Evolutionary conservation across 192 early-diverging fungal species (phyloP).

Genomic region (Podila epigama): DNA sequence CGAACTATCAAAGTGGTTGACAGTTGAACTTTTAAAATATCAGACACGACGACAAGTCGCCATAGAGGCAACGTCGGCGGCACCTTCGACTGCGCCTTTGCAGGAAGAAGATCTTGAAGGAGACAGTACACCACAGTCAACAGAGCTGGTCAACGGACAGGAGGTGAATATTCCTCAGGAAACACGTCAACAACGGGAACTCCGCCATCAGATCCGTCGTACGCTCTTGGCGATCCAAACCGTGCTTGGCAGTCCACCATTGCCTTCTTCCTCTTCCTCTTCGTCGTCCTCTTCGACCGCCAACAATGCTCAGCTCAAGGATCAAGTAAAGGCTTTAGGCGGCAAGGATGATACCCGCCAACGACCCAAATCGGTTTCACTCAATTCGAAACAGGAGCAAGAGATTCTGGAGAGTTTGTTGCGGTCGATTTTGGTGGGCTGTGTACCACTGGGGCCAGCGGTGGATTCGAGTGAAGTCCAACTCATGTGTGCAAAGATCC

Average conservation of each 20-base stretch:
- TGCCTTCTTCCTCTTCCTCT: neutral
- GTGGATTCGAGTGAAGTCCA: constrained; percentile 27
- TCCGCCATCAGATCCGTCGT: constrained; percentile 27
- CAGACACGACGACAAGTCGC: constrained; percentile 9
- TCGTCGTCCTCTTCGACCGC: no score
- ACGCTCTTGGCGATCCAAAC: constrained; percentile 23
- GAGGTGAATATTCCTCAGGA: neutral
- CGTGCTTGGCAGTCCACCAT: constrained; percentile 6
- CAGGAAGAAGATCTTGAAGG: neutral
- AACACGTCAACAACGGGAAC: constrained; percentile 9
- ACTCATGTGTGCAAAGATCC: constrained; percentile 33
- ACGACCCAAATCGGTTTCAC: neutral
- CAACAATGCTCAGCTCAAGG: no score
- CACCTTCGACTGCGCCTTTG: neutral
- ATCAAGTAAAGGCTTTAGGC: no score
- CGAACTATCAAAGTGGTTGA: constrained; percentile 39
- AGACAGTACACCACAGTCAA: neutral
- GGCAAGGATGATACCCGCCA: neutral
- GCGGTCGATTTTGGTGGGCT: constrained; percentile 18
- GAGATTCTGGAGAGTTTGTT: constrained; percentile 13
- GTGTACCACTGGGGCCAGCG: constrained; percentile 9
- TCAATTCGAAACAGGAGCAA: constrained; percentile 6
- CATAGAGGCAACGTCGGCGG: neutral
- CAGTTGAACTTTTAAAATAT: constrained; percentile 24
- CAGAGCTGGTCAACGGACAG: neutral